Base-by-base conservation (phyloP, 2,329 filamentous ascomycete genomes). In the Phialemonium atrogriseum region DNA sequence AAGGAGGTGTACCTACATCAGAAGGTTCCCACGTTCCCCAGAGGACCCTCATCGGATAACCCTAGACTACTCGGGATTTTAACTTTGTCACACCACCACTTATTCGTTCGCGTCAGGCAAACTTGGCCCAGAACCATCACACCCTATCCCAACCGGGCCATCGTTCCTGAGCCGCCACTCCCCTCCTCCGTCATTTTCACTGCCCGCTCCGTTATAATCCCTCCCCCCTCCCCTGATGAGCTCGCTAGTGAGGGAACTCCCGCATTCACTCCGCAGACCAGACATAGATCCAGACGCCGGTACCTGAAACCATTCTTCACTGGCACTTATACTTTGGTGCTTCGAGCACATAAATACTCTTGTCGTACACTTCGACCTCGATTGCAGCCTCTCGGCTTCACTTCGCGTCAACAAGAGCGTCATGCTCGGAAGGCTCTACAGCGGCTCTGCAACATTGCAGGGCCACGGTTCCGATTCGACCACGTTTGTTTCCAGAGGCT, bases 231-330 rank as follows among this genome's bases (percentile, higher is more conserved):
- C 21, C 17, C 51, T 49, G 43, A 63, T 62, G 58, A 56, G 43
- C 50, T 58, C 51, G 59, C 50, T 63, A 62, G 46, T 62, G 54
- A 62, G 51, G 59, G 45, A 26, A 29, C 41, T 41, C 33, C 39
- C 31, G 33, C 35, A 35, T 38, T 33, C 37, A 34, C 27, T 34
- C n/a, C n/a, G n/a, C n/a, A n/a, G n/a, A n/a, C n/a, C n/a, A n/a
- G n/a, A n/a, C n/a, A n/a, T n/a, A n/a, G n/a, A n/a, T n/a, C n/a
- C n/a, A n/a, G n/a, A n/a, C n/a, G n/a, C n/a, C 34, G 44, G 48
- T 37, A 42, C 49, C 43, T 49, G 44, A 46, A 30, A 17, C 41
- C 27, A 17, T 23, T n/a, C n/a, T 15, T 32, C 24, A 24, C 16
- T 17, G n/a, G n/a, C n/a, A n/a, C 16, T 12, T 28, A 16, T 28